phyloP scores from a whole-genome alignment of 2,329 filamentous ascomycete genomes.

The Aureobasidium melanogenum region DNA sequence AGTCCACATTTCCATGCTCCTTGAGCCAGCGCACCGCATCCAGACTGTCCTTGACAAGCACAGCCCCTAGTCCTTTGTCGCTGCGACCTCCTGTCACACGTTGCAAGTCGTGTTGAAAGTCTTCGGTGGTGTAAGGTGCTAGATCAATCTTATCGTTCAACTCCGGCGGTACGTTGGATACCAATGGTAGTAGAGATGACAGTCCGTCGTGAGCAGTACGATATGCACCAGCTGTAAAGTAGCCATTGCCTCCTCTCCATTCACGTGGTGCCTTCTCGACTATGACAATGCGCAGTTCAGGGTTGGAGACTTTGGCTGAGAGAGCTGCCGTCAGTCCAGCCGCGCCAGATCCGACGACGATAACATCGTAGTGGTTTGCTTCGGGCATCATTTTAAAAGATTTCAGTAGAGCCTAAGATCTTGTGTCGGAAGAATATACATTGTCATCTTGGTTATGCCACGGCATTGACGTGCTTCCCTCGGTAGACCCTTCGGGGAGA shows the following conservation, averaged over 20 bases:
- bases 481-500: not conserved
- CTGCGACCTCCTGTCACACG: constrained; percentile 48
- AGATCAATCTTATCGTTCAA: constrained; percentile 48
- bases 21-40: constrained; percentile 21
- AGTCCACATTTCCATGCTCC: constrained; percentile 42
- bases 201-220: constrained; percentile 49
- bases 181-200: constrained; percentile 49
- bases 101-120: constrained; percentile 49
- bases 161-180: constrained; percentile 48
- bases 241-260: constrained; percentile 56
- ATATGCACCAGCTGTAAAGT: constrained; percentile 58
- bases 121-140: constrained; percentile 43
- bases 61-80: constrained; percentile 39
- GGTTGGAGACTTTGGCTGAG: constrained; percentile 39
- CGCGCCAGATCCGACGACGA: constrained; percentile 56
- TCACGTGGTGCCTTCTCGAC: constrained; percentile 51
- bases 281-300: constrained; percentile 38
- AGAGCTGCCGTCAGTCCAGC: constrained; percentile 55
- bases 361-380: constrained; percentile 25
- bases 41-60: constrained; percentile 35
- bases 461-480: not conserved
- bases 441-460: not conserved
- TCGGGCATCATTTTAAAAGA: not conserved
- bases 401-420: too few relatives aligned
- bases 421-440: too few relatives aligned